phyloP scores from a whole-genome alignment of 371 early-diverging fungal species.

The Choanephora cucurbitarum region DNA sequence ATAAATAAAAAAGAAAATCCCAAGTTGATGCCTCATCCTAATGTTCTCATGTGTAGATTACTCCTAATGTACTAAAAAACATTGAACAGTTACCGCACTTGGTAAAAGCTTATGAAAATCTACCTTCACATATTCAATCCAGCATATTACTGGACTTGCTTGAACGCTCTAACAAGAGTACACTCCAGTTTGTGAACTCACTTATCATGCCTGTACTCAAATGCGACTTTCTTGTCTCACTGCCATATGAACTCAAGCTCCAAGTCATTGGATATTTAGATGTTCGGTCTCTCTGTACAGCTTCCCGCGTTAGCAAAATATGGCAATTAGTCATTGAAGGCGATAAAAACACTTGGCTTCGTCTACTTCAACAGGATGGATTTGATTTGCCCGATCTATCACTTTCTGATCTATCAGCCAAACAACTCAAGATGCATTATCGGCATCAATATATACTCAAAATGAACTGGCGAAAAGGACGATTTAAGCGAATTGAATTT shows the following conservation, averaged over 20 bases:
- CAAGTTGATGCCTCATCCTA: background rate
- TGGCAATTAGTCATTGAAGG: slow-evolving; percentile 82
- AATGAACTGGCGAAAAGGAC: slow-evolving; percentile 78
- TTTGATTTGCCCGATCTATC: slow-evolving; percentile 41
- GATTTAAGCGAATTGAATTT: slow-evolving; percentile 72
- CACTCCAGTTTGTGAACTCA: slow-evolving; percentile 81
- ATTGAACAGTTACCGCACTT: slow-evolving; percentile 5
- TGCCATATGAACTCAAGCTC: slow-evolving; percentile 78
- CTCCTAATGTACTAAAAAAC: too few relatives aligned
- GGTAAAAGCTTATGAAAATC: slow-evolving; percentile 12
- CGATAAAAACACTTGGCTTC: slow-evolving; percentile 62
- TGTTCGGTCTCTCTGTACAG: slow-evolving; percentile 71
- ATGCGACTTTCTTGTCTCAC: slow-evolving; percentile 80
- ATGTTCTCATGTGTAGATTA: too few relatives aligned
- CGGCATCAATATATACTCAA: slow-evolving; percentile 25
- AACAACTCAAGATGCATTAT: slow-evolving; percentile 47
- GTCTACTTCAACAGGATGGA: slow-evolving; percentile 49
- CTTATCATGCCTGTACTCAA: slow-evolving; percentile 79
- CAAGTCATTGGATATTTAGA: slow-evolving; percentile 83
- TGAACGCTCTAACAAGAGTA: slow-evolving; percentile 48
- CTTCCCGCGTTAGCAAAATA: slow-evolving; percentile 69
- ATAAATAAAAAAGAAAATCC: too few relatives aligned
- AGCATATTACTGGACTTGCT: slow-evolving; percentile 38
- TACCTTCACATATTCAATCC: slow-evolving; percentile 28
- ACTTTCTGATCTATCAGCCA: slow-evolving; percentile 16